Evolutionary conservation across 208 protist genomes (phyloP), one percentile per base, ranked within the genome.

Genomic region (Sergeia podlipaevii): DNA sequence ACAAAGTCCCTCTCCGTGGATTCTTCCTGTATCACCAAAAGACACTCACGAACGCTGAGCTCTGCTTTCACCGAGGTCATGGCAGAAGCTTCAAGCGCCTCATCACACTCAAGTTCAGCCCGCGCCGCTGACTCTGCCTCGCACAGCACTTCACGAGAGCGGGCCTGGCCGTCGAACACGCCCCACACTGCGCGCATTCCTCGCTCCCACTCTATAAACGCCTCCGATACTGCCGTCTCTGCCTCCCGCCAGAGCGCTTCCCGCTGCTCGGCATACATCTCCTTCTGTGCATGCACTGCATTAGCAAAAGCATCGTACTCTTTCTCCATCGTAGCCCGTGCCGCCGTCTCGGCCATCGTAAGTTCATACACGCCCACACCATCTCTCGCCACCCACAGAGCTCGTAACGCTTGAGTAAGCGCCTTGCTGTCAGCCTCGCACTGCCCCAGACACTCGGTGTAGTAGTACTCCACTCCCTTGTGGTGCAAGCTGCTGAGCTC

Each of bases 291-390:
- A 10, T 60, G 58, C 4, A 87, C 45, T 4, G 48, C 37, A 1
- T 39, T 24, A 33, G 87, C 61, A 34, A 80, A 77, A 8, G 11
- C 28, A 34, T 75, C 74, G 53, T 67, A 70, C 51, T 75, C 32
- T 33, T 56, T 48, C 37, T 38, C 51, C 42, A 80, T 60, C 0
- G 56, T 50, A 55, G 68, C 72, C 0, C 83, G 83, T 13, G 42
- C 62, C 28, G 60, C 60, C 6, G 65, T 68, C 50, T 91, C 83
- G 20, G 51, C 43, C 21, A 68, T 44, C 34, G 63, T 50, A 10
- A 79, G 18, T 47, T 80, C 65, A 43, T 79, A 91, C 32, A 74
- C 55, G 4, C 26, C 49, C 17, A 42, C 58, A 21, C 73, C 83
- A 65, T 77, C 65, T 20, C 52, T 56, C 8, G 70, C 27, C 1